Base-by-base conservation (phyloP, 768 basidiomycete species). In the Crepidotus variabilis region DNA sequence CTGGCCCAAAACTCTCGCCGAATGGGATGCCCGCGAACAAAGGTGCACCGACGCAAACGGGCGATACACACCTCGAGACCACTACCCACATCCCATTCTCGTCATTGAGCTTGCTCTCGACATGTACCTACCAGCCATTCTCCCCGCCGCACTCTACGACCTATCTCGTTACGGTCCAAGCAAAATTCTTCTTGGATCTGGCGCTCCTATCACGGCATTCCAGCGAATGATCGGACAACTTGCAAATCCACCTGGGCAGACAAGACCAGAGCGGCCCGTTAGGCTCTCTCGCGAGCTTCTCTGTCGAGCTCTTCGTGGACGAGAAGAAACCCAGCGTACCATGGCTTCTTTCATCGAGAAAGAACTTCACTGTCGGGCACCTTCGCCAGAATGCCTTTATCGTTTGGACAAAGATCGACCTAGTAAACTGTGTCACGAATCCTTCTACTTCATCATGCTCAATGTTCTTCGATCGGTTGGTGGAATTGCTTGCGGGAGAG, bases 141-240 rank as follows among this genome's bases (percentile, higher is more conserved):
- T 90, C n/a, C 82, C 86, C 2, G 74, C 86, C 21, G 89, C 88
- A 0, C 80, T 88, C 62, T 90, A 90, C 66, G 88, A 90, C 60
- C 76, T 91, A 48, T 81, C 85, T 1, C 78, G 89, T 45, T 90
- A 90, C 59, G 86, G 82, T 0, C 85, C 87, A 0, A 85, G 85
- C 69, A 83, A 82, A 67, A 87, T 89, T 58, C 71, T 86, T 63
- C 49, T 72, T 0, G 88, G 88, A 2, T 74, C 83, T 0, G 65
- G 70, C 10, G 57, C 69, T 1, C 68, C 73, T 0, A 66, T 72
- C 0, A 64, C 67, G 55, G 68, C 65, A 6, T 70, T 67, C 63
- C 72, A 67, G 13, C 57, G 58, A n/a, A 35, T 68, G 14, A 22
- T 63, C 34, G 62, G 47, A 11, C 63, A 60, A 3, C 50, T 54